Conservation (phyloP, 805 yeast genomes). For the Metschnikowia peoriensis region DNA sequence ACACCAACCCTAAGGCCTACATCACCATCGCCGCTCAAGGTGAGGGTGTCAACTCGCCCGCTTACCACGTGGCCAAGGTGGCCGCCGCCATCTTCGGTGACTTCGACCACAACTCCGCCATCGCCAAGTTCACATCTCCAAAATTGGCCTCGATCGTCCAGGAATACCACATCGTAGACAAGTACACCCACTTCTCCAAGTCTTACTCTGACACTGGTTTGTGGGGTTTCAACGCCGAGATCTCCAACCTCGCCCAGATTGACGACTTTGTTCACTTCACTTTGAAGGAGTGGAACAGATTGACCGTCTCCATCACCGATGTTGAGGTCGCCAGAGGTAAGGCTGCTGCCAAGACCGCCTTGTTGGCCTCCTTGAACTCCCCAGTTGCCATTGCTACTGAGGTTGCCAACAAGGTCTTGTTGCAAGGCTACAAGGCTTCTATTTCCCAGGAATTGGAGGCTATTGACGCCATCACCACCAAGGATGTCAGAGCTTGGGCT, state of each 20-base stretch:
- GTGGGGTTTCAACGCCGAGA: conserved; percentile 77
- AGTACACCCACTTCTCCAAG: conserved; percentile 66
- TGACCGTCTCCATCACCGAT: conserved; percentile 69
- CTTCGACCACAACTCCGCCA: conserved; percentile 53
- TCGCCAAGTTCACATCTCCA: conserved; percentile 55
- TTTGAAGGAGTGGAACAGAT: conserved; percentile 85
- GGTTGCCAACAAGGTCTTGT: conserved; percentile 59
- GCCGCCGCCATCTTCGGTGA: conserved; percentile 59
- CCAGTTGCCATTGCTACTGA: conserved; percentile 52
- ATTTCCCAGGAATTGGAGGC: conserved; percentile 55
- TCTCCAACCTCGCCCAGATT: conserved; percentile 55
- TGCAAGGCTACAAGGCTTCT: conserved; percentile 61
- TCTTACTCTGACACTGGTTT: conserved; percentile 77
- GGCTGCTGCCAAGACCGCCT: conserved; percentile 62
- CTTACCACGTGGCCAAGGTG: conserved; percentile 69
- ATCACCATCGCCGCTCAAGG: conserved; percentile 73
- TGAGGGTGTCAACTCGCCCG: conserved; percentile 61
- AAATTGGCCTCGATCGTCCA: conserved; percentile 67
- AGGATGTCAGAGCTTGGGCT: conserved; percentile 72
- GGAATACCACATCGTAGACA: conserved; percentile 72
- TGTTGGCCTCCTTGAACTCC: conserved; percentile 50
- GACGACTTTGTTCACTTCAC: conserved; percentile 82
- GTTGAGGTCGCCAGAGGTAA: conserved; percentile 79
- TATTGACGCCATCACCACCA: conserved; percentile 62
- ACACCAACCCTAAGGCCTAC: conserved; percentile 78